Evolutionary conservation across 2,329 filamentous ascomycete genomes (phyloP).

Genomic region (Truncatella angustata): DNA sequence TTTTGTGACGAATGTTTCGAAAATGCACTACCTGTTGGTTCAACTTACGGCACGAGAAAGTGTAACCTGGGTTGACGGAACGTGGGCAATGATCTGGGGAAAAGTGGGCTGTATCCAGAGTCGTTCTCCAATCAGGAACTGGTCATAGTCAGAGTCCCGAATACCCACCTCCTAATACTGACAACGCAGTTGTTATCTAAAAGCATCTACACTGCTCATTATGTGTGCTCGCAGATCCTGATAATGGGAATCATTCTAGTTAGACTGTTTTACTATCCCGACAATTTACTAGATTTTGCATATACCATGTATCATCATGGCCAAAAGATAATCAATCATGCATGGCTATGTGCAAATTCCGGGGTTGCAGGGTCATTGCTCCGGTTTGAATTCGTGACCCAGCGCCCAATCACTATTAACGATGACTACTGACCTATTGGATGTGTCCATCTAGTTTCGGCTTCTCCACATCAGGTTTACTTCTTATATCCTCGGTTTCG

Average conservation of each 20-base stretch:
- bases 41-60: neutral
- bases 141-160: neutral
- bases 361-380: constrained; percentile 29
- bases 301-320: neutral
- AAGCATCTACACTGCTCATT: too few species aligned
- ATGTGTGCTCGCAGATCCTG: too few species aligned
- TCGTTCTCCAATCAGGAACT: neutral
- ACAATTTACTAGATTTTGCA: too few species aligned
- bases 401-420: constrained; percentile 27
- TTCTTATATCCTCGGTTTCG: constrained; percentile 35
- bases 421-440: constrained; percentile 25
- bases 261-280: too few species aligned
- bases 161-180: too few species aligned
- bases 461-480: constrained; percentile 26
- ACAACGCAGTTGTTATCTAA: too few species aligned
- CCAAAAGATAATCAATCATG: neutral
- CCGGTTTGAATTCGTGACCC: constrained; percentile 36
- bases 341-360: constrained; percentile 16
- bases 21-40: neutral
- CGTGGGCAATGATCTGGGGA: constrained; percentile 4
- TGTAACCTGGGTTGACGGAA: neutral
- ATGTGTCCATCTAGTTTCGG: constrained; percentile 27
- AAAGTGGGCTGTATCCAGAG: neutral
- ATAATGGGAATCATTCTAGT: too few species aligned
- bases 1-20: neutral